A percentile compares a stretch with the other conserved stretches of the same genome.
phyloP scores from a whole-genome alignment of 495 filamentous ascomycete species.

The Penicillium soppii region DNA sequence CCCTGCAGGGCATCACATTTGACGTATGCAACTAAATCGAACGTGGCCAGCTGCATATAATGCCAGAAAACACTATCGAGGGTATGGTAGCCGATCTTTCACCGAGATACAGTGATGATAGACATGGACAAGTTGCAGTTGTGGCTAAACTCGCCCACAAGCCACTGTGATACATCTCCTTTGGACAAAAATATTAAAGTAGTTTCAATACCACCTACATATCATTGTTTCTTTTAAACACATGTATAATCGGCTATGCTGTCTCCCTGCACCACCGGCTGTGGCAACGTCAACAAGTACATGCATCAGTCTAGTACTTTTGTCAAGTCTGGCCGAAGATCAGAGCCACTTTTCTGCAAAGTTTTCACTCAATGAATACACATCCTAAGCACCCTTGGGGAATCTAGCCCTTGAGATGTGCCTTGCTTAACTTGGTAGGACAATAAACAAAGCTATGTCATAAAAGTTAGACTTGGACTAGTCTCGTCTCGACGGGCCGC shows the following conservation, averaged over 20 bases:
- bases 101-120: neutral
- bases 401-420: neutral
- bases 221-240: neutral
- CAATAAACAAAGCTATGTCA: neutral
- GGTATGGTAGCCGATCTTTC: neutral
- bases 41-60: neutral
- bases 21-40: neutral
- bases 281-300: neutral
- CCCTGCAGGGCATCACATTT: neutral
- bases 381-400: neutral
- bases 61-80: too few species aligned
- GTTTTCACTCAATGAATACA: neutral
- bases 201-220: neutral
- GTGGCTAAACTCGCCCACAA: neutral
- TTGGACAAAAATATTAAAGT: neutral
- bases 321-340: neutral
- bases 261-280: neutral
- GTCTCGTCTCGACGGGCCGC: conserved; percentile 3
- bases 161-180: neutral
- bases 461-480: neutral
- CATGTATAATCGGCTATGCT: neutral
- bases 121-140: neutral
- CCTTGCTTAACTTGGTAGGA: neutral
- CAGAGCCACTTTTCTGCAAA: neutral
- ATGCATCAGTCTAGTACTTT: neutral